Evolutionary conservation across 305 asterid genomes (phyloP).

Genomic region (Fraxinus paxiana): DNA sequence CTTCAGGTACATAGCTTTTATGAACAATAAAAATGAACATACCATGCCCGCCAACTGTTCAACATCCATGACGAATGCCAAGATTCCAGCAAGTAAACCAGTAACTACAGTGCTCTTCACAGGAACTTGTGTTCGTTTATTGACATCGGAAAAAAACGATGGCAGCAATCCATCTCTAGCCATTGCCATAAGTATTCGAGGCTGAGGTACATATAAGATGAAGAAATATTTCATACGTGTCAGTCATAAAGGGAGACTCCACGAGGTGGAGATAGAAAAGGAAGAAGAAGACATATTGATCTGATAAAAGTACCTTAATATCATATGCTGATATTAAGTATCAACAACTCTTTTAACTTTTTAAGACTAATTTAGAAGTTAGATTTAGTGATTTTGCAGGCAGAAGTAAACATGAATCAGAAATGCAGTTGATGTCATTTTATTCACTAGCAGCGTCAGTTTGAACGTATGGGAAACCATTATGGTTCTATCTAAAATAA

Average conservation of each 20-base stretch:
- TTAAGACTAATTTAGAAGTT: not conserved
- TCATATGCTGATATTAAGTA: not conserved
- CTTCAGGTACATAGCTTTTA: not conserved
- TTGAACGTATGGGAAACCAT: no score
- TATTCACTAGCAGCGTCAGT: not conserved
- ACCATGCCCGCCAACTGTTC: conserved; percentile 97
- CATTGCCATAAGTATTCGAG: conserved; percentile 96
- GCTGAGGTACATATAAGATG: conserved; percentile 42
- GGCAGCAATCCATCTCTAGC: conserved; percentile 97
- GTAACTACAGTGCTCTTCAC: conserved; percentile 71
- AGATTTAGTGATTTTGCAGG: not conserved
- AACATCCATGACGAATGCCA: conserved; percentile 91
- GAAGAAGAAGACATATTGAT: not conserved
- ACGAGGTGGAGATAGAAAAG: not conserved
- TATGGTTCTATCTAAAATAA: no score
- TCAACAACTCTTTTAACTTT: not conserved
- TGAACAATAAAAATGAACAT: conserved; percentile 14
- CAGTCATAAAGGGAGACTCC: not conserved
- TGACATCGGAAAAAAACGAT: conserved; percentile 72
- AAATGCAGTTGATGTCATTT: not conserved
- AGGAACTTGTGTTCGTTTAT: conserved; percentile 71
- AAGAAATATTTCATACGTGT: not conserved
- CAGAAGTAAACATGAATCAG: not conserved
- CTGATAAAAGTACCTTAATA: not conserved
- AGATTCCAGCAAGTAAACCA: conserved; percentile 61